Conservation (phyloP, 768 basidiomycete species). For the Tylopilus cervinicoccineus region DNA sequence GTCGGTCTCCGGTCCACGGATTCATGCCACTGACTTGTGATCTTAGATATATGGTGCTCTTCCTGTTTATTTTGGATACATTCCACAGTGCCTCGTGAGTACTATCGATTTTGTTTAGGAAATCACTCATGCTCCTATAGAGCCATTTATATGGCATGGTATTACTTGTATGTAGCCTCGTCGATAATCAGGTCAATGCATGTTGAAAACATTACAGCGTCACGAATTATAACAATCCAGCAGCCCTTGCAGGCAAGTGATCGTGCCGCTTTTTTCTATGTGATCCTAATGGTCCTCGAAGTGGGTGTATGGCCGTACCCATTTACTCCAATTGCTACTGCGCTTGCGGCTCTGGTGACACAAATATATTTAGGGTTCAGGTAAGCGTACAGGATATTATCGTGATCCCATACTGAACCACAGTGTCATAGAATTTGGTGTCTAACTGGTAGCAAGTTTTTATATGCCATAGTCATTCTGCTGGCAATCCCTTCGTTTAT, state of each 20-base stretch:
- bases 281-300: slow-evolving; percentile 16
- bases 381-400: slow-evolving; percentile 21
- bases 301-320: slow-evolving; percentile 48
- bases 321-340: slow-evolving; percentile 45
- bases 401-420: neutral
- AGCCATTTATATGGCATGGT: slow-evolving; percentile 18
- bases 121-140: neutral
- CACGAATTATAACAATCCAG: slow-evolving; percentile 13
- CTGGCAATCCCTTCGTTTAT: slow-evolving; percentile 38
- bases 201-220: slow-evolving; percentile 5
- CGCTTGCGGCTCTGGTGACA: slow-evolving; percentile 46
- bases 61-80: slow-evolving; percentile 18
- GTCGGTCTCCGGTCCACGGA: neutral
- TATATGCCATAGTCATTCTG: slow-evolving; percentile 34
- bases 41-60: slow-evolving; percentile 14
- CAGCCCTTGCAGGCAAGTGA: slow-evolving; percentile 8
- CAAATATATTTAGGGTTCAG: slow-evolving; percentile 47
- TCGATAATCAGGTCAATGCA: neutral
- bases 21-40: neutral
- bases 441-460: slow-evolving; percentile 10
- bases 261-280: neutral
- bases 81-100: slow-evolving; percentile 19
- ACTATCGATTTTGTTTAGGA: neutral
- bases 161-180: slow-evolving; percentile 8
- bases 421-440: slow-evolving; percentile 12